phyloP scores from a whole-genome alignment of 1,139 yeast species.

The Pichia cactophila region DNA sequence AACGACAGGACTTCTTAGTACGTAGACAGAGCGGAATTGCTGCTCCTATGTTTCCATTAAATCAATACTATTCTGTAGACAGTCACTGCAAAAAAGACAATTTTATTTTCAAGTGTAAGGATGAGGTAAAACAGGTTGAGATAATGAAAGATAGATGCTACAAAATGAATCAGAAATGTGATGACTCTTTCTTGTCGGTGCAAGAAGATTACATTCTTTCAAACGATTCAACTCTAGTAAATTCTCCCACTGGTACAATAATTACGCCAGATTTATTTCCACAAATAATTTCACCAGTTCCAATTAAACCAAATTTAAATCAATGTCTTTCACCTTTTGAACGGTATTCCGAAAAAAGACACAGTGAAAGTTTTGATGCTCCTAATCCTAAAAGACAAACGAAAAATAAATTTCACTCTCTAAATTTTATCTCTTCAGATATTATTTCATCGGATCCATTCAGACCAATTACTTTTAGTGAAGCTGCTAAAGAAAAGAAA shows the following conservation, averaged over 20 bases:
- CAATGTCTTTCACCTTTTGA: neutral
- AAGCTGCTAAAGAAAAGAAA: neutral
- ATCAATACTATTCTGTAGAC: neutral
- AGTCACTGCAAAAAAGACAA: neutral
- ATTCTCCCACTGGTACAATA: neutral
- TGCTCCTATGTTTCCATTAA: neutral
- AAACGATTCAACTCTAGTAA: neutral
- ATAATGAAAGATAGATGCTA: neutral
- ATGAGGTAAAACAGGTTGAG: neutral
- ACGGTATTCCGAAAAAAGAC: neutral
- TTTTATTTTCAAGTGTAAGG: neutral
- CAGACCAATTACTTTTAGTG: neutral
- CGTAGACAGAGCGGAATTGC: neutral
- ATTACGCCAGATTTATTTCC: neutral
- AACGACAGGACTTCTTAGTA: neutral
- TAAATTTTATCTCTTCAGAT: conserved; percentile 1
- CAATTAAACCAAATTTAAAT: neutral
- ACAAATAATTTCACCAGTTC: neutral
- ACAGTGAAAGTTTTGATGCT: neutral
- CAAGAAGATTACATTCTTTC: neutral
- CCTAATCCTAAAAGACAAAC: neutral
- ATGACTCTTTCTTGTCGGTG: neutral
- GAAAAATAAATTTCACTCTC: neutral
- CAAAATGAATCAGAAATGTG: neutral
- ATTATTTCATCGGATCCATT: conserved; percentile 2